Conservation (phyloP, 257 asterid species). For the Solanum chilense region DNA sequence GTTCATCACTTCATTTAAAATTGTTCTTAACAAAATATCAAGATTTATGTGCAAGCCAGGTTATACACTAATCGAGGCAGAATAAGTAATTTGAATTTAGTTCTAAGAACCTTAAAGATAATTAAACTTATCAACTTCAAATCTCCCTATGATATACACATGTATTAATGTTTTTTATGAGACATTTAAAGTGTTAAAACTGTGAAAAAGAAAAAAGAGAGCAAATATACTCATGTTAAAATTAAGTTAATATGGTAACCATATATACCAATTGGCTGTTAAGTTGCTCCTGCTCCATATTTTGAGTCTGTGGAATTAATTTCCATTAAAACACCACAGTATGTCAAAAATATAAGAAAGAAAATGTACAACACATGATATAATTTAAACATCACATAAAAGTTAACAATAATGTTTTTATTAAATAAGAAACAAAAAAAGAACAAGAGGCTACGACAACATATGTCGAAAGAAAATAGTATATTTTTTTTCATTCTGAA, state of each 20-base stretch:
- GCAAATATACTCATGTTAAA: neutral
- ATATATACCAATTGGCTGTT: neutral
- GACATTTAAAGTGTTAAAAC: too few species aligned
- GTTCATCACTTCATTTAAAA: neutral
- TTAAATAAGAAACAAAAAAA: neutral
- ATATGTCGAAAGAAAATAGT: neutral
- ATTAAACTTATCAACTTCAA: neutral
- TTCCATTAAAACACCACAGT: neutral
- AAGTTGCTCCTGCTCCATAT: slow-evolving; percentile 6
- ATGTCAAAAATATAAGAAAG: neutral
- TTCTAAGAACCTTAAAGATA: neutral
- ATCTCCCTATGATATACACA: neutral
- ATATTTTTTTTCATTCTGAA: neutral
- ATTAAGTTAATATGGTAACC: neutral
- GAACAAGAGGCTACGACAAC: neutral
- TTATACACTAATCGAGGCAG: neutral
- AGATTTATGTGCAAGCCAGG: neutral
- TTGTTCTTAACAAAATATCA: neutral
- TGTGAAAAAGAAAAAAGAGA: neutral
- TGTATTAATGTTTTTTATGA: too few species aligned
- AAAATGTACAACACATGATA: neutral
- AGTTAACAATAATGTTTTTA: neutral
- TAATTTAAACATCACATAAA: neutral
- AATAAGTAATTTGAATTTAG: neutral
- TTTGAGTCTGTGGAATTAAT: neutral